phyloP scores from a whole-genome alignment of 495 filamentous ascomycete species.

The Penicillium cinerascens region DNA sequence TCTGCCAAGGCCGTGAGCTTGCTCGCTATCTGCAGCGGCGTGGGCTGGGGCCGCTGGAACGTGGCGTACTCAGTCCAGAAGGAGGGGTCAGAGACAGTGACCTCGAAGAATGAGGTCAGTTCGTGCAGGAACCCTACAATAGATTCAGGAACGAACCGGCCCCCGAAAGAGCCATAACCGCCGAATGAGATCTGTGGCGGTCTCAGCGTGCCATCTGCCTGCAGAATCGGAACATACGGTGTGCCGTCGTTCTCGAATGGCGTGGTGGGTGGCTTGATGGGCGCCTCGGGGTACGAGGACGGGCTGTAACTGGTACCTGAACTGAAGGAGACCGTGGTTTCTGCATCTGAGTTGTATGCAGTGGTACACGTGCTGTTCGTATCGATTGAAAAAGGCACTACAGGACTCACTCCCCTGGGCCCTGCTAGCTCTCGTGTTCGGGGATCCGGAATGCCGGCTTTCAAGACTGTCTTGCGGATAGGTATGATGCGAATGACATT shows the following conservation, averaged over 20 bases:
- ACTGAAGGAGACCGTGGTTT: conserved; percentile 11
- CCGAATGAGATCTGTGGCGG: conserved; percentile 22
- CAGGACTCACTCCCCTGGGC: not conserved
- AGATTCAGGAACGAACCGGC: conserved; percentile 32
- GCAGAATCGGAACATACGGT: conserved; percentile 26
- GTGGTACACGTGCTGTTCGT: conserved; percentile 12
- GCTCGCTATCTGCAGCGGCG: conserved; percentile 24
- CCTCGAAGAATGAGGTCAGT: conserved; percentile 30
- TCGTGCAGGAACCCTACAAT: conserved; percentile 30
- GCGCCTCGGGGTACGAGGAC: conserved; percentile 8
- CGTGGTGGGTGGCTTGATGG: conserved; percentile 5
- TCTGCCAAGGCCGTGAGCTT: conserved; percentile 23
- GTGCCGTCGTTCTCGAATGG: conserved; percentile 7
- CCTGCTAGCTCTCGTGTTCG: not conserved
- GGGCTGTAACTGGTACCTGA: conserved; percentile 14
- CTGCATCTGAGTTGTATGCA: conserved; percentile 10
- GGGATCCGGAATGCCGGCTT: conserved; percentile 2
- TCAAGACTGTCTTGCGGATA: not conserved
- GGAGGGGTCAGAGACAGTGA: conserved; percentile 24
- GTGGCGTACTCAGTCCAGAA: conserved; percentile 31
- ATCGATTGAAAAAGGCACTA: not conserved
- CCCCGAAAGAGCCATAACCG: conserved; percentile 31
- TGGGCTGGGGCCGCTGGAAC: conserved; percentile 18
- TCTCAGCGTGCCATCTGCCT: conserved; percentile 20
- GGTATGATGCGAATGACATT: conserved; percentile 5